Evolutionary conservation across 2,329 filamentous ascomycete genomes (phyloP), one percentile per base, ranked within the genome.

Genomic region (Sordariomycetes sp.): DNA sequence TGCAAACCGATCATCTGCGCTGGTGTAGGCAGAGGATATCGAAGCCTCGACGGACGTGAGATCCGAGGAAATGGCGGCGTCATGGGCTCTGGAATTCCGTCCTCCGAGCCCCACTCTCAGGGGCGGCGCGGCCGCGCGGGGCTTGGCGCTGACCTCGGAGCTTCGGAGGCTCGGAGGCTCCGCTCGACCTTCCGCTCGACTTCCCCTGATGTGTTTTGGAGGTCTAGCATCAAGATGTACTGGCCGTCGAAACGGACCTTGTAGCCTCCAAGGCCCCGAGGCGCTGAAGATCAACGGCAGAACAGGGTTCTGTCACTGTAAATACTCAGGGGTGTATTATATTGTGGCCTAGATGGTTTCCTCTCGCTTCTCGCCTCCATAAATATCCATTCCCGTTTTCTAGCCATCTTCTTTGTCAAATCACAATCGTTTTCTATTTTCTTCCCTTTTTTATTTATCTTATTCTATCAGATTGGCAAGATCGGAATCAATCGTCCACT

Each of bases 121-220:
- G 10, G 50, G 50, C 50, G 50, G 10, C 24, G 50, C 28, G 17
- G 50, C 50, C 10, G 28, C 20, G 50, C 24, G 50, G 28, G 24
- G 50, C 50, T 53, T 36, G 32, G 52, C 52, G 28, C 52, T 34
- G 17, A 13, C 25, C 32, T 36, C 52, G 52, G 52, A 35, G 6
- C 25, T 36, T 53, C 52, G 52, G 52, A 36, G 52, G 52, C 52
- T 53, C 52, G 52, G 52, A 53, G 52, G 52, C 52, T 53, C 52
- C 52, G 52, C 52, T 53, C 52, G 28, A 28, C 15, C 25, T 28
- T 53, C 52, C 25, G 52, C 52, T 34, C 25, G 32, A 20, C 10
- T 17, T n/a, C 28, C 15, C 25, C 52, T n/a, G 17, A 22, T 5
- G 5, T 13, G 10, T 10, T 48, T 10, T 32, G 28, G 8, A 4